Conservation (phyloP, 495 filamentous ascomycete species). For the Lophiostoma macrostomum region DNA sequence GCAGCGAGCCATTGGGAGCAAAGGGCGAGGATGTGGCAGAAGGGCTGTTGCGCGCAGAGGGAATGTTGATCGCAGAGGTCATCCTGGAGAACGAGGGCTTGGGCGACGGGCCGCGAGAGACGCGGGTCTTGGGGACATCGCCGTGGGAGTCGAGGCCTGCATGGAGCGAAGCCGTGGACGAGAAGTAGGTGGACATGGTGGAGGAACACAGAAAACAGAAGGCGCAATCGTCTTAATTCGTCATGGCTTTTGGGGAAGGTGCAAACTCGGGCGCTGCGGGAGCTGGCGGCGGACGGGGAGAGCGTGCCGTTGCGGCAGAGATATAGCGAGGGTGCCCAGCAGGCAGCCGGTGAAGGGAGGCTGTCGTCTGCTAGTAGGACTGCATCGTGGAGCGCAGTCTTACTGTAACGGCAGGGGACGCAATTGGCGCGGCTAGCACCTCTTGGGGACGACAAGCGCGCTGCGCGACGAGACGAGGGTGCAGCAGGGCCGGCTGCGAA, state of each 20-base stretch:
- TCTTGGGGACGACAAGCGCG: not conserved
- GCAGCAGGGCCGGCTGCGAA: no score
- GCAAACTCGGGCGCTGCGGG: not conserved
- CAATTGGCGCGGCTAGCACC: not conserved
- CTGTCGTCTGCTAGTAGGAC: not conserved
- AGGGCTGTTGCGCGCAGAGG: constrained; percentile 25
- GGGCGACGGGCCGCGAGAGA: constrained; percentile 18
- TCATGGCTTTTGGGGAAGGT: not conserved
- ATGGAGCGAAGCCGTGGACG: not conserved
- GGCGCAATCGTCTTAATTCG: not conserved
- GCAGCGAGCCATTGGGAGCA: constrained; percentile 27
- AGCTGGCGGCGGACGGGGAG: not conserved
- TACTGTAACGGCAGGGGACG: no score
- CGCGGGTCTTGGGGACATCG: constrained; percentile 8
- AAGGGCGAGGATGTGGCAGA: constrained; percentile 12
- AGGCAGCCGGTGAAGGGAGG: not conserved
- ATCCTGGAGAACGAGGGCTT: constrained; percentile 13
- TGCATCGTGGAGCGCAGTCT: no score
- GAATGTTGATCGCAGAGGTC: constrained; percentile 24
- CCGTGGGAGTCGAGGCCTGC: constrained; percentile 13
- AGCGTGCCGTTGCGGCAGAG: not conserved
- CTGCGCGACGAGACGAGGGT: not conserved
- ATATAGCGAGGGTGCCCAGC: not conserved
- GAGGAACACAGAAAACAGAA: not conserved
- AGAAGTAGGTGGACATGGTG: constrained; percentile 10